Evolutionary conservation across 106 monocot genomes (phyloP).

Genomic region (Gastrodia elata): DNA sequence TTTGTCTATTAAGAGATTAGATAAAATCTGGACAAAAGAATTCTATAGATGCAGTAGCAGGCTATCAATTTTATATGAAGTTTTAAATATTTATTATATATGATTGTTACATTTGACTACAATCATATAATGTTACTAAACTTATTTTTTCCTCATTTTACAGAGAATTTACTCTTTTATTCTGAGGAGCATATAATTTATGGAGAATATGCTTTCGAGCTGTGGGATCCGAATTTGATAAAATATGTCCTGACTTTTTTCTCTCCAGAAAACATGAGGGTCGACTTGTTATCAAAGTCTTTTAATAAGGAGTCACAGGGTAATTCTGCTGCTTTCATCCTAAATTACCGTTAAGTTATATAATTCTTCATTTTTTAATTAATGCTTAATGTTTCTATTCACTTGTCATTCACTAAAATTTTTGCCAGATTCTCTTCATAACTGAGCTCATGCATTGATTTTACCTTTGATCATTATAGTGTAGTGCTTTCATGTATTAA

Average conservation of each 20-base stretch:
- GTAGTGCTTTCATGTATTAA: neutral
- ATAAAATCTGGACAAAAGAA: too few species aligned
- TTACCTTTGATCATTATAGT: neutral
- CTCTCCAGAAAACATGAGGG: conserved; percentile 81
- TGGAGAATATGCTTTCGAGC: conserved; percentile 91
- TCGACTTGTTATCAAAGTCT: conserved; percentile 65
- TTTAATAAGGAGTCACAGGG: conserved; percentile 76
- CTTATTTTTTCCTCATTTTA: conserved; percentile 15
- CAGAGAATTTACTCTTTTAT: conserved; percentile 83
- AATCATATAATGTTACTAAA: neutral
- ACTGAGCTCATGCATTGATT: neutral
- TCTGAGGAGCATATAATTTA: conserved; percentile 76
- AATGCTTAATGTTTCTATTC: neutral
- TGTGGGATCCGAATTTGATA: conserved; percentile 78
- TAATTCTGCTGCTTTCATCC: conserved; percentile 16
- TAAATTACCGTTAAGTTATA: neutral
- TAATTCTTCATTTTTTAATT: neutral
- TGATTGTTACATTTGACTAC: neutral
- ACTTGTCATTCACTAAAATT: neutral
- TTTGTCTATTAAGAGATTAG: too few species aligned
- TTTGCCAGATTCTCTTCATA: neutral
- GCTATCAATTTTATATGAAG: neutral
- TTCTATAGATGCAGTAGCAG: neutral
- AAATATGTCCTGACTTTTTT: conserved; percentile 62
- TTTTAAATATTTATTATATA: neutral